Evolutionary conservation across 2,329 filamentous ascomycete species (phyloP).

Genomic region (Mycosphaerella sp.): DNA sequence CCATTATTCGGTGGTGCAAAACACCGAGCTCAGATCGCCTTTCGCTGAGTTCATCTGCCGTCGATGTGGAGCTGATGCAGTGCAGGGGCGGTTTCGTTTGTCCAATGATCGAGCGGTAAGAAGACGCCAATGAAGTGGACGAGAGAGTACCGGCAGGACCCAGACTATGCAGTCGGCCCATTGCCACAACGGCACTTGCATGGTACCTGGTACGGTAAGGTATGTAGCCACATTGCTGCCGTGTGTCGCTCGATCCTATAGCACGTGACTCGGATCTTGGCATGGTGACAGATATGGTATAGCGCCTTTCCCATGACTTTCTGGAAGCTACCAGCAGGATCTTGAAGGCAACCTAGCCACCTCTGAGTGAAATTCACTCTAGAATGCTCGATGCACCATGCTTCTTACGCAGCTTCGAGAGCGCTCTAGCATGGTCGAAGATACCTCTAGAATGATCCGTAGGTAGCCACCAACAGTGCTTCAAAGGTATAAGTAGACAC

Average conservation of each 20-base stretch:
- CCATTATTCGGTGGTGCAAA: background rate
- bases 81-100: slow-evolving; percentile 1
- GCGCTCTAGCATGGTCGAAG: slow-evolving; percentile 13
- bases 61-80: background rate
- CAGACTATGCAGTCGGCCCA: slow-evolving; percentile 6
- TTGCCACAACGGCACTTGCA: background rate
- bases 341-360: slow-evolving; percentile 2
- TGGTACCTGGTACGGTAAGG: no score
- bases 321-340: slow-evolving; percentile 11
- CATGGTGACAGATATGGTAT: background rate
- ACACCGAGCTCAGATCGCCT: no score
- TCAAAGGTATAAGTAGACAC: slow-evolving; percentile 17
- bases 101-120: background rate
- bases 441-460: slow-evolving; percentile 10
- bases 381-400: background rate
- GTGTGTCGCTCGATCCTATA: background rate
- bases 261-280: slow-evolving; percentile 1
- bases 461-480: background rate
- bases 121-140: background rate
- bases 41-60: no score
- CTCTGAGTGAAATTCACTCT: background rate
- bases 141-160: slow-evolving; percentile 1
- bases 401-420: slow-evolving; percentile 13
- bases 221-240: background rate
- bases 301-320: slow-evolving; percentile 2